Base-by-base conservation (phyloP, 1,139 yeast genomes). In the Taphrina communis region DNA sequence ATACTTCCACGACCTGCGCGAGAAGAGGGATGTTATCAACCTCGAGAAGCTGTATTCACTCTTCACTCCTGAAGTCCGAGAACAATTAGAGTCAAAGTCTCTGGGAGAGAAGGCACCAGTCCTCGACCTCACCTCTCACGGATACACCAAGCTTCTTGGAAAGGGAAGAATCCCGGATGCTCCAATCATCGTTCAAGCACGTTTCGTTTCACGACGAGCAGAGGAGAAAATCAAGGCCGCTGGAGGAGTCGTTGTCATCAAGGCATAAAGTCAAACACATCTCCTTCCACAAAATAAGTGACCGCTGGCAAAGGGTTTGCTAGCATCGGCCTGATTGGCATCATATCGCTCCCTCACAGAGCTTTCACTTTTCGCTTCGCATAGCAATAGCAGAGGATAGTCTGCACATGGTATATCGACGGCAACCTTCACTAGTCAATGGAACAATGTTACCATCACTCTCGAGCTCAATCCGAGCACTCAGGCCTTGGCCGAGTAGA, bases 211-310 rank as follows among this genome's bases (percentile, higher is more conserved):
- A 79, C 89, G 92, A 86, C 88, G 92, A 82, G 99, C 99, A 82
- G 99, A 95, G 88, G 93, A 94, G 87, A 95, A 94, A 88, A 95
- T 95, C 87, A 91, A 90, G 88, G 98, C 96, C 82, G 99, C 89
- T 81, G 99, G 99, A 86, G 99, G 99, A 89, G 99, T 89, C 82
- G 96, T 94, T 83, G 99, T 94, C 87, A 90, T 94, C 83, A 84
- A 94, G 83, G 99, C 99, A 84, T 94, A 91, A 89, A 77, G 25
- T 21, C 14, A 39, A 6, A 39, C 42, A 2, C 31, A 39, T 9
- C 11, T 9, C 42, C 42, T 39, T 39, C 14, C 42, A 14, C 11
- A 39, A 39, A 39, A 11, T 14, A 14, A 11, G 11, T 14, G 11
- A 11, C 11, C 42, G 14, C 14, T 14, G 14, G 14, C 42, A 11